Conservation (phyloP, 805 yeast genomes). For the Kuraishia borneana region DNA sequence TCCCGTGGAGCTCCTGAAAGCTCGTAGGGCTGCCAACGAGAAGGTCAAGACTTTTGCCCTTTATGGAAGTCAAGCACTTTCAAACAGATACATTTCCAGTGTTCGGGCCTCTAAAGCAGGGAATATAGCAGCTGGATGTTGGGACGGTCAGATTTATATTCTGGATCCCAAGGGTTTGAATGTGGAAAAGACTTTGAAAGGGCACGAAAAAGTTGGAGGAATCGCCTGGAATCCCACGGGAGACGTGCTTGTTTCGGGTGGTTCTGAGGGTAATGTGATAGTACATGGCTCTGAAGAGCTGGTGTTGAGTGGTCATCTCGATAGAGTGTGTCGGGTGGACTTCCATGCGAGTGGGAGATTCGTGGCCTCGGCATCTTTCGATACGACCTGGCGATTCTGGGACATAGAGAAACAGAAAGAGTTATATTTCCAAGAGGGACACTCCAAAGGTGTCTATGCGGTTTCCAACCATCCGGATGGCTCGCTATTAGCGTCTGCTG, state of each 20-base stretch:
- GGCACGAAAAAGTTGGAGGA: slow-evolving; percentile 67
- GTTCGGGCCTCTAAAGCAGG: slow-evolving; percentile 31
- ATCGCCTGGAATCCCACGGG: slow-evolving; percentile 46
- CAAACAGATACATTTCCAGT: slow-evolving; percentile 57
- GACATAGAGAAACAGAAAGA: slow-evolving; percentile 42
- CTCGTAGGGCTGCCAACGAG: slow-evolving; percentile 30
- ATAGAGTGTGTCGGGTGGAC: slow-evolving; percentile 46
- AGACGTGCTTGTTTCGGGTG: slow-evolving; percentile 26
- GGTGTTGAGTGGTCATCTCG: slow-evolving; percentile 29
- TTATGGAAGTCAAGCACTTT: slow-evolving; percentile 60
- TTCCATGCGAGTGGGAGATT: slow-evolving; percentile 54
- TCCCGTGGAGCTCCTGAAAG: slow-evolving; percentile 28
- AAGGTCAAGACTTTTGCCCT: slow-evolving; percentile 27
- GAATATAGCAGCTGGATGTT: slow-evolving; percentile 57
- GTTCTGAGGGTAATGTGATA: slow-evolving; percentile 30
- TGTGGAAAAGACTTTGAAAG: slow-evolving; percentile 16
- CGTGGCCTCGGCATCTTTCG: slow-evolving; percentile 67
- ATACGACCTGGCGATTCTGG: slow-evolving; percentile 85
- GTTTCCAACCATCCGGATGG: slow-evolving; percentile 69
- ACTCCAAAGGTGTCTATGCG: slow-evolving; percentile 57
- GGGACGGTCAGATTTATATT: slow-evolving; percentile 67
- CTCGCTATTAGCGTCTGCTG: slow-evolving; percentile 62
- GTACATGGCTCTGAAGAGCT: slow-evolving; percentile 8
- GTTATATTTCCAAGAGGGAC: slow-evolving; percentile 75
- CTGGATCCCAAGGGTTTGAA: slow-evolving; percentile 29